Conservation (phyloP, 805 yeast species). For the Starmerella stellata region DNA sequence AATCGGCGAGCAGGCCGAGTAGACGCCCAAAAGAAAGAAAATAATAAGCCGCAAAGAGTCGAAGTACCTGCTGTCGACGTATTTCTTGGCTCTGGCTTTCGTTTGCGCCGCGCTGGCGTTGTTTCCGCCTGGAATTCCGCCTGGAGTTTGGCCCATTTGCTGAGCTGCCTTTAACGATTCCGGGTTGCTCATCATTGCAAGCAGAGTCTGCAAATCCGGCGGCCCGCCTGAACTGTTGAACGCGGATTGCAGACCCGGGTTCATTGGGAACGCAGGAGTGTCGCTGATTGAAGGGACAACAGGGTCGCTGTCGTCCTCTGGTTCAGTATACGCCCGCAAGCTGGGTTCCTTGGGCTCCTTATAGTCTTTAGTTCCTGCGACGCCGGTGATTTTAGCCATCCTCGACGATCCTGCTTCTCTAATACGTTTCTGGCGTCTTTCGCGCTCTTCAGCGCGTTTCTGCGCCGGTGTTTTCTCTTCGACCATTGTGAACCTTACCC, state of each 20-base stretch:
- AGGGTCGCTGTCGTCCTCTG: background rate
- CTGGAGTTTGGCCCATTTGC: no score
- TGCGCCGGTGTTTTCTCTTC: slow-evolving; percentile 7
- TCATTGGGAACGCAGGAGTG: background rate
- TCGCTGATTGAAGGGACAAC: background rate
- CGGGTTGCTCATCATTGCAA: background rate
- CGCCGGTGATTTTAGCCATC: slow-evolving; percentile 21
- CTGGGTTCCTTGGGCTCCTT: slow-evolving; percentile 6
- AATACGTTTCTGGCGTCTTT: slow-evolving; percentile 22
- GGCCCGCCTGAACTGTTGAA: background rate
- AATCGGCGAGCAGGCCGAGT: slow-evolving; percentile 14
- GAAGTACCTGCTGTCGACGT: slow-evolving; percentile 11
- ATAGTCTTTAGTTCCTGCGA: slow-evolving; percentile 15
- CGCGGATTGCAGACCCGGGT: background rate
- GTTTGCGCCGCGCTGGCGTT: background rate
- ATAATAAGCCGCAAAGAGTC: slow-evolving; percentile 13
- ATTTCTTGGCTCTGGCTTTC: background rate
- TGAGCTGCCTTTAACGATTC: background rate
- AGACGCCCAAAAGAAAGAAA: slow-evolving; percentile 15
- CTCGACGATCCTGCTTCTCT: slow-evolving; percentile 19
- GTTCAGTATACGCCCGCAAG: no score
- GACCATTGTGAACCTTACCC: no score
- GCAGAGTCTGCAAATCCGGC: background rate
- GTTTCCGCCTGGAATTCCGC: background rate
- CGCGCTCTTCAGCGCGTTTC: slow-evolving; percentile 15